These are phyloP conservation scores for Strobilomyces confusus DNA, from an alignment of 768 basidiomycete genomes.

Conservation along the genomic window DNA sequence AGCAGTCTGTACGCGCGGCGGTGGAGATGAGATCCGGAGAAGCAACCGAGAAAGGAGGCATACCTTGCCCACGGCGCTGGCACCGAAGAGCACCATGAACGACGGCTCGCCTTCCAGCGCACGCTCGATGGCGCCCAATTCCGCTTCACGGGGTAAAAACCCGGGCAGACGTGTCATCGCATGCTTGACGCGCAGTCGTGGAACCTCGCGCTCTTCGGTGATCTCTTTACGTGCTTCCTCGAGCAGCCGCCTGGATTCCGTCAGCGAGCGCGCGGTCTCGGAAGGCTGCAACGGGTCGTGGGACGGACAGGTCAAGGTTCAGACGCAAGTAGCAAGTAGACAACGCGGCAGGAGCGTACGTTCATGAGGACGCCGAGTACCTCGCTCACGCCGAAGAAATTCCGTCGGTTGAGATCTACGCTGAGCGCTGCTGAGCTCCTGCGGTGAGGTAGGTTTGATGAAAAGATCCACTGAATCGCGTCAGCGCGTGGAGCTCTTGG, in stretches of 20 bases:
- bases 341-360: conserved; percentile 39
- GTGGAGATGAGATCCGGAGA: background rate
- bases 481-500: conserved; percentile 31
- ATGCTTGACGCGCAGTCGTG: conserved; percentile 67
- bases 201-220: conserved; percentile 58
- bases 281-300: conserved; percentile 50
- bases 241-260: conserved; percentile 69
- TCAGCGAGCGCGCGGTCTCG: conserved; percentile 73
- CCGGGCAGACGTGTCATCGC: conserved; percentile 75
- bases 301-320: conserved; percentile 9
- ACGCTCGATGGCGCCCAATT: conserved; percentile 62
- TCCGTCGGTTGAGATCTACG: conserved; percentile 58
- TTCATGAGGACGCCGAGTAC: conserved; percentile 72
- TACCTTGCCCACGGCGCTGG: conserved; percentile 80
- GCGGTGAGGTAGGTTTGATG: conserved; percentile 64
- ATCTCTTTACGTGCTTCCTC: conserved; percentile 79
- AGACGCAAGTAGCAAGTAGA: background rate
- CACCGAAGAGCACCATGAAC: conserved; percentile 78
- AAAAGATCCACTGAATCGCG: conserved; percentile 71
- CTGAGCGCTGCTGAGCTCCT: conserved; percentile 58
- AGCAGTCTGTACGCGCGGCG: conserved; percentile 49
- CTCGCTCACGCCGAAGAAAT: conserved; percentile 78
- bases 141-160: conserved; percentile 66
- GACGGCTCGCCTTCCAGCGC: conserved; percentile 65
- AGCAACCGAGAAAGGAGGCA: background rate